Base-by-base conservation (phyloP, 1,139 yeast species). In the Candida dubliniensis region DNA sequence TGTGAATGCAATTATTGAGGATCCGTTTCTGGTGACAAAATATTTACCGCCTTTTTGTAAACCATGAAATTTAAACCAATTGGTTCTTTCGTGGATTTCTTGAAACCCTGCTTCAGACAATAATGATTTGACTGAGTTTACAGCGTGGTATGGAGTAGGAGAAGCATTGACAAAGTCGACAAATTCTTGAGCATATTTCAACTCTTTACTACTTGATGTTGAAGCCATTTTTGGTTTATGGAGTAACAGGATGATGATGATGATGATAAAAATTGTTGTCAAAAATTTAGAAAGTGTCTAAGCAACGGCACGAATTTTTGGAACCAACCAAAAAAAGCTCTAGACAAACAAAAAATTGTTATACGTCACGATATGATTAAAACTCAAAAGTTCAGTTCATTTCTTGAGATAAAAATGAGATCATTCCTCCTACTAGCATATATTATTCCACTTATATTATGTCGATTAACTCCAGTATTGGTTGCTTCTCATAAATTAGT, bases 71-170 rank as follows among this genome's bases (percentile, higher is more conserved):
- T 40, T 36, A 18, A 34, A 32, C 98, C 98, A 93, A 40, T 74
- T 60, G n/a, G 76, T 74, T 42, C 90, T 76, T 65, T 93, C 99
- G 32, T 77, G 72, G 41, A 93, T 67, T 62, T 87, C 95, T 14
- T 59, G 61, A 60, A 88, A 91, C 0, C 95, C 96, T n/a, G 81
- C 77, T 2, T 66, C 60, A 2, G 60, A 43, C 34, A 93, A 73
- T 44, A 74, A 66, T 13, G 66, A 57, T 56, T 83, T 84, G 38
- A 84, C 81, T 25, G 78, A 74, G 41, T 79, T 76, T 3, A 91
- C 96, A 1, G 93, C 96, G 64, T 93, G 99, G 64, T 90, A 93
- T 0, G 99, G 98, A 0, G 98, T 86, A 26, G 97, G 98, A 1
- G 96, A 86, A 3, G 77, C 76, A 65, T 90, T 89, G 55, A 93